Base-by-base conservation (phyloP, 2,329 filamentous ascomycete genomes). In the Elsinoe necatrix region DNA sequence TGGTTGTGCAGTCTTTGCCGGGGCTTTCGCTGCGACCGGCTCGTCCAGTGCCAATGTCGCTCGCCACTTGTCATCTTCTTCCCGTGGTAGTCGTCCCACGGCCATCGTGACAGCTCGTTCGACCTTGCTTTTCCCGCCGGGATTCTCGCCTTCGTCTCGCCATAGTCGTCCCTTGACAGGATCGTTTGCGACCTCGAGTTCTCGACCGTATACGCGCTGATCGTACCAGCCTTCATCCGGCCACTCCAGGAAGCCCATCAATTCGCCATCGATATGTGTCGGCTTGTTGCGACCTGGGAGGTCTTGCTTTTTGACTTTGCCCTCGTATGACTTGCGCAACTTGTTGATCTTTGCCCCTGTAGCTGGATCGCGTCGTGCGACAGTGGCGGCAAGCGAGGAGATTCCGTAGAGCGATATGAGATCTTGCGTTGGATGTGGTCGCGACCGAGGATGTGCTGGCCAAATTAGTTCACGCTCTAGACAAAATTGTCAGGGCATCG, bases 281-380 rank as follows among this genome's bases (percentile, higher is more conserved):
- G 75, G 69, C 64, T 78, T 78, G 58, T 75, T 74, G 60, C 74
- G 73, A 48, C 77, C 77, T 23, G 74, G 71, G 14, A 78, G 70
- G 42, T 71, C 70, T 57, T 80, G 66, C 37, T 67, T 67, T 63
- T 77, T 78, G 59, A 78, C 73, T 61, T 79, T 77, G 50, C 74
- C 74, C 63, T 78, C 77, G 63, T 80, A 80, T 31, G 75, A 77
- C 63, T 79, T 80, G 37, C 82, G 74, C 41, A 85, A 72, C 65
- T 80, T 79, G 69, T 84, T 77, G 60, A 76, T 84, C 71, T 85
- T 85, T 65, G 83, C 81, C 59, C 81, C 81, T n/a, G 80, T 83
- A 18, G 74, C 68, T 14, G 80, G 80, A 66, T 85, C 80, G 51
- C 72, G 76, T 55, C 82, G 73, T 58, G 78, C 80, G 60, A 85